These are phyloP conservation scores for Nothopassalora personata DNA, from an alignment of 2,329 filamentous ascomycete genomes.

Conservation along the genomic window DNA sequence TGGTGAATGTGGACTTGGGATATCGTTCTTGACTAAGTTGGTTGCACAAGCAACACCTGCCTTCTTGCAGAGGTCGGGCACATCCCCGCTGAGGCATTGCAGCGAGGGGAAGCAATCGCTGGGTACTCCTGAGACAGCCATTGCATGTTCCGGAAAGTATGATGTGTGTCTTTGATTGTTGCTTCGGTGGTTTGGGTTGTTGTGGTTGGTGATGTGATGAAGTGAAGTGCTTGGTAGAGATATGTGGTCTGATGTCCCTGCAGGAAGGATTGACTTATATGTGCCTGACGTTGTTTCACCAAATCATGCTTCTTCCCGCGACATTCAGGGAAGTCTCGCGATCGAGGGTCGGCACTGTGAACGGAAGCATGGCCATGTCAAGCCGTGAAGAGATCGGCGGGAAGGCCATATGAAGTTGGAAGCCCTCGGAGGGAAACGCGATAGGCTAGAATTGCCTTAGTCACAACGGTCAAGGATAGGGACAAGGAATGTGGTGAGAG, in stretches of 20 bases:
- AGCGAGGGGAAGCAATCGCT: slow-evolving; percentile 18
- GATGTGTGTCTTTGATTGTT: not conserved
- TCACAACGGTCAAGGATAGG: not conserved
- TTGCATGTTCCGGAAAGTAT: slow-evolving; percentile 1
- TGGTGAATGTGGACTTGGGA: slow-evolving; percentile 6
- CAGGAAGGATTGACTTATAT: slow-evolving; percentile 4
- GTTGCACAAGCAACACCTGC: slow-evolving; percentile 19
- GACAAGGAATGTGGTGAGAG: slow-evolving; percentile 12
- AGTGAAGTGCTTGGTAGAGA: not conserved
- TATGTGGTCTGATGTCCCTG: slow-evolving; percentile 5
- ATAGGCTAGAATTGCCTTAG: slow-evolving; percentile 3
- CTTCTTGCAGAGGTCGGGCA: slow-evolving; percentile 18
- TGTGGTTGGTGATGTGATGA: not conserved
- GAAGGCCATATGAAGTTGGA: not conserved
- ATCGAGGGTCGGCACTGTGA: slow-evolving; percentile 3
- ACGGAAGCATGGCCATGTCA: not conserved
- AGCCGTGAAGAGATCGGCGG: slow-evolving; percentile 3
- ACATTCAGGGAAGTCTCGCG: slow-evolving; percentile 1
- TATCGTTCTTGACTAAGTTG: not conserved
- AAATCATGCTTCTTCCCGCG: not conserved
- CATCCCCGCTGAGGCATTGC: slow-evolving; percentile 19
- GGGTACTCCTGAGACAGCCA: slow-evolving; percentile 9
- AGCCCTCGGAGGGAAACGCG: slow-evolving; percentile 3
- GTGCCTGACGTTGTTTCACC: not conserved
- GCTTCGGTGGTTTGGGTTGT: not conserved